These are phyloP conservation scores for Leptographium procerum DNA, from an alignment of 2,329 filamentous ascomycete species.

Conservation along the genomic window DNA sequence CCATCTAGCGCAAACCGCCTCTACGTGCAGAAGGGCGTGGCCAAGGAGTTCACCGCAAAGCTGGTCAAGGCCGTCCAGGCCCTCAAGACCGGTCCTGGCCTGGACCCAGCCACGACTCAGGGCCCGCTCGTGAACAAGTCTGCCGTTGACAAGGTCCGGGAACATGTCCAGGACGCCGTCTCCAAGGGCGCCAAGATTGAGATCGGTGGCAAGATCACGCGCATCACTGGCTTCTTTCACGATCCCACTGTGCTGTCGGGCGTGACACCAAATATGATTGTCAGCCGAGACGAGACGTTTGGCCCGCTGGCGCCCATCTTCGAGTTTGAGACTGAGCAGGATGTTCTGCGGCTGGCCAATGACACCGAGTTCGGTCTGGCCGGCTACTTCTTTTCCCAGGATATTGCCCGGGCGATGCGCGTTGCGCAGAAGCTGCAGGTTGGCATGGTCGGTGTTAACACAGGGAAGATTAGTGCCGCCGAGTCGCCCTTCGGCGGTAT, in stretches of 20 bases:
- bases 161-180: constrained; percentile 12
- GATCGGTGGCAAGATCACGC: constrained; percentile 34
- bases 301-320: constrained; percentile 13
- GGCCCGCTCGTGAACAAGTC: constrained; percentile 13
- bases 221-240: constrained; percentile 51
- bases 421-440: constrained; percentile 42
- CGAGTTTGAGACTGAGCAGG: constrained; percentile 19
- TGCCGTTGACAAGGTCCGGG: constrained; percentile 12
- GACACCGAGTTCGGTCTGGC: constrained; percentile 21
- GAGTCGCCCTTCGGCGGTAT: constrained; percentile 24
- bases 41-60: constrained; percentile 11
- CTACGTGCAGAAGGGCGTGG: constrained; percentile 13
- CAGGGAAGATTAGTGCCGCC: constrained; percentile 22
- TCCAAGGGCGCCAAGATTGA: constrained; percentile 13
- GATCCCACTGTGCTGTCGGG: constrained; percentile 60
- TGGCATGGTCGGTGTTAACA: constrained; percentile 50
- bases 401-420: constrained; percentile 21
- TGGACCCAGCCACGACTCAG: constrained; percentile 8
- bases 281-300: constrained; percentile 13
- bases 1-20: constrained; percentile 14
- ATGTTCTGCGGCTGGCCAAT: constrained; percentile 23
- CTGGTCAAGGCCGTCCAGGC: constrained; percentile 9
- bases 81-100: constrained; percentile 8
- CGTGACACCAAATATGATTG: constrained; percentile 10
- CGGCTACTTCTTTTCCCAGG: constrained; percentile 17